Conservation (phyloP, 2,329 filamentous ascomycete genomes). For the Cercospora citrullina region DNA sequence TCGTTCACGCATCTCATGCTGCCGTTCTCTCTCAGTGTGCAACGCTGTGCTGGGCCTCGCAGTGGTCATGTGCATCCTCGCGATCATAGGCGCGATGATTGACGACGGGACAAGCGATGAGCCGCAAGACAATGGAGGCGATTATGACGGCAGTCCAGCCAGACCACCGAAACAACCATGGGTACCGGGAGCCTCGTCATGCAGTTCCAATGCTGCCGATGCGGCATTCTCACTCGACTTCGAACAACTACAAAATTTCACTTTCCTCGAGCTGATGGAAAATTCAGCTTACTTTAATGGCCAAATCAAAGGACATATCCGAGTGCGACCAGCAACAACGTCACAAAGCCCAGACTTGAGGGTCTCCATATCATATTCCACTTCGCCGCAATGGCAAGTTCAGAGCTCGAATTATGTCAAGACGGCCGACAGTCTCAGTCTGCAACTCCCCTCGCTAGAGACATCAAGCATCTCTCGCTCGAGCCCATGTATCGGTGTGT, state of each 20-base stretch:
- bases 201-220: slow-evolving; percentile 16
- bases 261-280: slow-evolving; percentile 33
- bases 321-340: slow-evolving; percentile 39
- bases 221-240: slow-evolving; percentile 22
- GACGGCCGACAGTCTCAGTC: slow-evolving; percentile 22
- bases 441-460: slow-evolving; percentile 27
- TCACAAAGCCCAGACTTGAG: slow-evolving; percentile 41
- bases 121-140: neutral
- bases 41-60: slow-evolving; percentile 21
- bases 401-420: slow-evolving; percentile 36
- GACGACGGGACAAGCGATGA: neutral
- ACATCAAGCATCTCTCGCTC: neutral
- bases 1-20: slow-evolving; percentile 1
- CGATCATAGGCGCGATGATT: neutral
- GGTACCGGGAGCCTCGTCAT: slow-evolving; percentile 16
- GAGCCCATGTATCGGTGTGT: slow-evolving; percentile 42
- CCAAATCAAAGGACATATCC: slow-evolving; percentile 43
- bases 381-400: slow-evolving; percentile 38
- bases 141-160: neutral
- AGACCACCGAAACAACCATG: slow-evolving; percentile 6
- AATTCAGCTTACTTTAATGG: slow-evolving; percentile 21
- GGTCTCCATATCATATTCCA: slow-evolving; percentile 42
- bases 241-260: slow-evolving; percentile 25
- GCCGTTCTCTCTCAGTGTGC: slow-evolving; percentile 16
- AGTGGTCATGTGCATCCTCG: slow-evolving; percentile 2